These are phyloP conservation scores for Paecilomyces formosus DNA, from an alignment of 2,329 filamentous ascomycete species.

Conservation along the genomic window DNA sequence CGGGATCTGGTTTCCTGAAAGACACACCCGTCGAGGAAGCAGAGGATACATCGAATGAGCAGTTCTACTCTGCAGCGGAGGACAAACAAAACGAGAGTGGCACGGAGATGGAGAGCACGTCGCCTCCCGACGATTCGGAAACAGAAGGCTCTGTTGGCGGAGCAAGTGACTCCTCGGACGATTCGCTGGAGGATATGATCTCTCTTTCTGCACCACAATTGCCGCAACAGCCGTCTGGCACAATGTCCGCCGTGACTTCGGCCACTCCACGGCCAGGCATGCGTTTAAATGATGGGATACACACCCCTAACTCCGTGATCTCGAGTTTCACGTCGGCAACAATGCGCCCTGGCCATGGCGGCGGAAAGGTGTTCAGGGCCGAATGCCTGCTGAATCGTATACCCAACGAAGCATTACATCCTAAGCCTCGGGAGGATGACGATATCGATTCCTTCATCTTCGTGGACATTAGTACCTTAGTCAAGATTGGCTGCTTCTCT, in stretches of 20 bases:
- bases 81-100: constrained; percentile 48
- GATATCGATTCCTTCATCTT: constrained; percentile 82
- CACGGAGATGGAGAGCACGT: constrained; percentile 46
- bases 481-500: constrained; percentile 91
- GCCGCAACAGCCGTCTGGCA: constrained; percentile 68
- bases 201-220: constrained; percentile 74
- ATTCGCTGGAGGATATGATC: constrained; percentile 89
- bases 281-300: constrained; percentile 63
- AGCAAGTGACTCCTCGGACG: constrained; percentile 78
- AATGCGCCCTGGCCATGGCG: constrained; percentile 62
- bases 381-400: constrained; percentile 68
- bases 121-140: constrained; percentile 55
- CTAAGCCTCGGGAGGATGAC: constrained; percentile 75
- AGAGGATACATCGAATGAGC: constrained; percentile 80
- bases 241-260: constrained; percentile 69
- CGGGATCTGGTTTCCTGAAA: constrained; percentile 49
- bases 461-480: constrained; percentile 77
- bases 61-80: constrained; percentile 88
- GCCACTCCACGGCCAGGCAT: constrained; percentile 73
- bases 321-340: constrained; percentile 83
- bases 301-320: constrained; percentile 80
- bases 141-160: constrained; percentile 41
- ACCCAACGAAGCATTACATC: constrained; percentile 72
- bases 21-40: constrained; percentile 54
- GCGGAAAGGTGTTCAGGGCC: constrained; percentile 75